Evolutionary conservation across 2,329 filamentous ascomycete species (phyloP).

Genomic region (Zymoseptoria brevis): DNA sequence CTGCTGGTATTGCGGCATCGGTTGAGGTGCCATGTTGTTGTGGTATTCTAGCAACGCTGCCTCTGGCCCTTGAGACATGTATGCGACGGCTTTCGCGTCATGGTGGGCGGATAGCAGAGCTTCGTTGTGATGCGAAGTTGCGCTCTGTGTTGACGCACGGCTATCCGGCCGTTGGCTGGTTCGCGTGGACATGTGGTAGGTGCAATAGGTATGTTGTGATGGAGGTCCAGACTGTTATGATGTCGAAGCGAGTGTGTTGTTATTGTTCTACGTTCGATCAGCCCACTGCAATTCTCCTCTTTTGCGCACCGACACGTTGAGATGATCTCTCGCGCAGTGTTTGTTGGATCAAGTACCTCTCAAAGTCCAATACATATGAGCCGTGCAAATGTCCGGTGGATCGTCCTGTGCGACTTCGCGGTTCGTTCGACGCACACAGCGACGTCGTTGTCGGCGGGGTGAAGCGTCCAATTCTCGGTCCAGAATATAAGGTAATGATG

Average conservation of each 20-base stretch:
- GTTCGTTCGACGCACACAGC: not conserved
- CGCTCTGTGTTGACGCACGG: constrained; percentile 29
- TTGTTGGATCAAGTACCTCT: constrained; percentile 1
- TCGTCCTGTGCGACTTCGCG: not conserved
- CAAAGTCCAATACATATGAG: not conserved
- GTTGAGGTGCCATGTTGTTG: constrained; percentile 21
- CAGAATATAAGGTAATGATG: not conserved
- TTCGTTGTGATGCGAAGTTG: constrained; percentile 24
- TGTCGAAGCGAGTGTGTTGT: not conserved
- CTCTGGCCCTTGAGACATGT: constrained; percentile 21
- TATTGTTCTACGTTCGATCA: not conserved
- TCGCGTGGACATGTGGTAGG: constrained; percentile 21
- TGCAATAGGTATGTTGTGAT: constrained; percentile 14
- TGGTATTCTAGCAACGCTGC: constrained; percentile 27
- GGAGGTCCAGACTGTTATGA: constrained; percentile 1
- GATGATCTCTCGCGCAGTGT: not conserved
- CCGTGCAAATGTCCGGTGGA: not conserved
- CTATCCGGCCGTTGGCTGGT: constrained; percentile 25
- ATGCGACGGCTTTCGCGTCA: constrained; percentile 17
- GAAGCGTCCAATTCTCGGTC: not conserved
- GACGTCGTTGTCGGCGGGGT: not conserved
- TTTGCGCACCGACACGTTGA: not conserved
- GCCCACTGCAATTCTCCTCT: not conserved
- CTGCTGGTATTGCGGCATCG: constrained; percentile 15
- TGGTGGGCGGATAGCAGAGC: constrained; percentile 12